Conservation (phyloP, 1,284 basidiomycete species). For the Moniliophthora roreri region DNA sequence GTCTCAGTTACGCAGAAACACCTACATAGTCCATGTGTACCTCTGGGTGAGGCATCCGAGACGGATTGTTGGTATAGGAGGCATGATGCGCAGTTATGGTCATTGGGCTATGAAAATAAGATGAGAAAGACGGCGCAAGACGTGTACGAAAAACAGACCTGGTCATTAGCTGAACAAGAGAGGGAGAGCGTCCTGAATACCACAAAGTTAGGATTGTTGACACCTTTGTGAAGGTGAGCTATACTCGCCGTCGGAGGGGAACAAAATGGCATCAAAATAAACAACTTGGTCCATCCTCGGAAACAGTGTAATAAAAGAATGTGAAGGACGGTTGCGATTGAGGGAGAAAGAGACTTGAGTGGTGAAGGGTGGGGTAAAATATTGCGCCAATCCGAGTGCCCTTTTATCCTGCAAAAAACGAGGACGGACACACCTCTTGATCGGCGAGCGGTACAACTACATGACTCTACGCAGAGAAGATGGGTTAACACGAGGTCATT, state of each 20-base stretch:
- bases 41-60: conserved; percentile 76
- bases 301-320: neutral
- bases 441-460: conserved; percentile 18
- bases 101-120: conserved; percentile 44
- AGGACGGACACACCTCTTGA: conserved; percentile 27
- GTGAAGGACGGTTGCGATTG: neutral
- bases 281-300: conserved; percentile 16
- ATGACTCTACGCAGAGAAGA: conserved; percentile 12
- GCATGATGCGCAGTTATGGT: conserved; percentile 45
- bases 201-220: neutral
- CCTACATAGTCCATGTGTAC: conserved; percentile 77
- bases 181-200: conserved; percentile 53
- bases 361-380: too few species aligned
- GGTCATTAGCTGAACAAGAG: conserved; percentile 68
- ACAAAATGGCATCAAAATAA: conserved; percentile 61
- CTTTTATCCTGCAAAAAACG: conserved; percentile 23
- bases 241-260: conserved; percentile 56
- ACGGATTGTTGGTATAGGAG: conserved; percentile 37
- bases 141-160: conserved; percentile 35
- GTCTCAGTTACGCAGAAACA: conserved; percentile 12
- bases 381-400: too few species aligned
- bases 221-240: neutral
- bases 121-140: neutral
- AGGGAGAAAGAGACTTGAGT: neutral
- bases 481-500: conserved; percentile 23